Evolutionary conservation across 441 rosid species (phyloP), one percentile per base, ranked within the genome.

Genomic region (Erodium chrysanthum): DNA sequence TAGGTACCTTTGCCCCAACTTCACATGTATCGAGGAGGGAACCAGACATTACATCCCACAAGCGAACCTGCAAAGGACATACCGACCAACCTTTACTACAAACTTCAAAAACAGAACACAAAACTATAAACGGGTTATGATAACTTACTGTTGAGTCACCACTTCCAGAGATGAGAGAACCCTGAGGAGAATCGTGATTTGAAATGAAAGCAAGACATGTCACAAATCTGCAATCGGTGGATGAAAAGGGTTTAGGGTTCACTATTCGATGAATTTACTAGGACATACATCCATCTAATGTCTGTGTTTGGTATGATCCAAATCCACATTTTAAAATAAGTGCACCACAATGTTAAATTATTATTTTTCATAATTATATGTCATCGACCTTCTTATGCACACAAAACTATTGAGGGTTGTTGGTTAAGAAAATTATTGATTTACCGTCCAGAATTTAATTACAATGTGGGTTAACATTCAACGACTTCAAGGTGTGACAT

Each of bases 61-160:
- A 74, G 71, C 96, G 88, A 84, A 91, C 89, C 97, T 93, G 80
- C 67, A 70, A 29, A 74, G 59, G 33, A 64, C 54, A 66, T 21
- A 33, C 4, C 40, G 66, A 71, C 64, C 54, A 74, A 74, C 27
- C 66, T 54, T 64, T 68, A 66, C 68, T 64, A 33, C 25, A 69
- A 29, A 61, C 11, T 71, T 61, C 3, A 20, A 52, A 74, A 22
- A 23, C 11, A 50, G 42, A 75, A 35, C 40, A 35, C 40, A 18
- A 52, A 59, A 59, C 50, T 20, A 52, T 17, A 52, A 7, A 52
- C 33, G 54, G 74, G 56, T 72, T 33, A 66, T 37, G 50, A 72
- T 46, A 40, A 74, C 89, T 88, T 77, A 91, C 97, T 0, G 92
- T 85, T 68, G 96, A 89, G 84, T 94, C 97, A 63, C 97, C 96